A percentile compares a stretch with the other conserved stretches of the same genome.
These are phyloP conservation scores for Dimocarpus longan DNA, from an alignment of 345 rosid species.

Conservation along the genomic window DNA sequence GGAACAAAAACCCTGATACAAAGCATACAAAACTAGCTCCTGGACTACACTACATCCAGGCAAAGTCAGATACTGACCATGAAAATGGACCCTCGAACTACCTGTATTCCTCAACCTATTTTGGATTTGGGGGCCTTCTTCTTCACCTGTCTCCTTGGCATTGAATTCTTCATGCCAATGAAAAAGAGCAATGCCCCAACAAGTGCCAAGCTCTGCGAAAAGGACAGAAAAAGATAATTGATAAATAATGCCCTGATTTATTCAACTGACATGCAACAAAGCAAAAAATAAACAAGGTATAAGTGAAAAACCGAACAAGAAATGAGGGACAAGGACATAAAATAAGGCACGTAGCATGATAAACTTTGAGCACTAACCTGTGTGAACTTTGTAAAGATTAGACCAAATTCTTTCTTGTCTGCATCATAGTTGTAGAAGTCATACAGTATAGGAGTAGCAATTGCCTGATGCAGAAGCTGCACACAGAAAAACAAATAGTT, in stretches of 20 bases:
- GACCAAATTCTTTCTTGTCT: constrained; percentile 54
- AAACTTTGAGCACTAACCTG: constrained; percentile 43
- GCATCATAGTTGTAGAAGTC: constrained; percentile 79
- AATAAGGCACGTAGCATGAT: background rate
- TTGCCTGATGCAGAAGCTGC: constrained; percentile 67
- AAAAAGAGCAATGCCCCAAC: constrained; percentile 74
- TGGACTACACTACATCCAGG: background rate
- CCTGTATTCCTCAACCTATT: constrained; percentile 32
- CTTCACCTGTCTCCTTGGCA: constrained; percentile 61
- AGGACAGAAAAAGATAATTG: background rate
- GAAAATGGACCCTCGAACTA: constrained; percentile 8
- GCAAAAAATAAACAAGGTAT: background rate
- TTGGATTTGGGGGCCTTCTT: constrained; percentile 67
- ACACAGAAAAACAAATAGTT: constrained; percentile 5
- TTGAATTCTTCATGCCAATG: constrained; percentile 81
- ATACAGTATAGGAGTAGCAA: constrained; percentile 51
- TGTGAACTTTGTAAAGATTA: constrained; percentile 54
- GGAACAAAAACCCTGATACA: constrained; percentile 22
- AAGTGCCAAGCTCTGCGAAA: constrained; percentile 63
- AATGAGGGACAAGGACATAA: too few species aligned
- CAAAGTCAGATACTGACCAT: constrained; percentile 19
- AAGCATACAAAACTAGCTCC: constrained; percentile 26
- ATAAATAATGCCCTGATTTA: background rate
- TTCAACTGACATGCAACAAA: background rate
- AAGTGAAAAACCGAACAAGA: background rate